These are phyloP conservation scores for Cydonia oblonga DNA, from an alignment of 331 rosid genomes.

Conservation along the genomic window DNA sequence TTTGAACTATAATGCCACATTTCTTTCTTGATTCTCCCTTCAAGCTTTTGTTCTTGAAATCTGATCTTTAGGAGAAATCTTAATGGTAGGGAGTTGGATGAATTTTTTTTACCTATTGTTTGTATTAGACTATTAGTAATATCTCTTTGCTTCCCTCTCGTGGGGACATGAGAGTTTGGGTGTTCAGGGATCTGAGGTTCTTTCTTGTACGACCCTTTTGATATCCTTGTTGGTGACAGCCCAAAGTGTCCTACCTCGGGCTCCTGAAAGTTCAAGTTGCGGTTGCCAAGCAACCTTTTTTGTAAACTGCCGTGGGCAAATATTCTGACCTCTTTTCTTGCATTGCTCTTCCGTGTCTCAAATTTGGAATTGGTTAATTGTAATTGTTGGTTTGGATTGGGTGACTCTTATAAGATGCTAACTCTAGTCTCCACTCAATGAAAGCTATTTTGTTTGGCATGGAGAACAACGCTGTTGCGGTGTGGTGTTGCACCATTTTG, in stretches of 20 bases:
- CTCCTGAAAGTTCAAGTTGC: background rate
- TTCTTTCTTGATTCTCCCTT: background rate
- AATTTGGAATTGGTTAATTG: background rate
- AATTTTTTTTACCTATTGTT: background rate
- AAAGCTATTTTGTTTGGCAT: background rate
- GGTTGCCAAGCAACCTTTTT: background rate
- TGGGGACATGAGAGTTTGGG: background rate
- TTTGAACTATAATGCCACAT: background rate
- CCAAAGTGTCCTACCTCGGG: background rate
- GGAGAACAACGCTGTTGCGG: background rate
- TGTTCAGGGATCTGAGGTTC: background rate
- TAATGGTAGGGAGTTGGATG: background rate
- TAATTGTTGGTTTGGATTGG: background rate
- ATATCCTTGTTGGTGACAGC: background rate
- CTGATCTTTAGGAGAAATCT: background rate
- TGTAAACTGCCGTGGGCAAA: too few species aligned
- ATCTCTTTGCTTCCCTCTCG: background rate
- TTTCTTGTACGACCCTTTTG: background rate
- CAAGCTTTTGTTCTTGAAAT: background rate
- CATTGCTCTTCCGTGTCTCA: background rate
- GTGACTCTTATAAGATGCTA: background rate
- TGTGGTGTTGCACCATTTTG: background rate
- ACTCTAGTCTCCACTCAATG: background rate
- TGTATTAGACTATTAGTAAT: background rate
- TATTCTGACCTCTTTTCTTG: too few species aligned